Percentiles rank a stretch among this genome's conserved stretches.
phyloP scores from a whole-genome alignment of 805 yeast species.

The Brettanomyces naardenensis region DNA sequence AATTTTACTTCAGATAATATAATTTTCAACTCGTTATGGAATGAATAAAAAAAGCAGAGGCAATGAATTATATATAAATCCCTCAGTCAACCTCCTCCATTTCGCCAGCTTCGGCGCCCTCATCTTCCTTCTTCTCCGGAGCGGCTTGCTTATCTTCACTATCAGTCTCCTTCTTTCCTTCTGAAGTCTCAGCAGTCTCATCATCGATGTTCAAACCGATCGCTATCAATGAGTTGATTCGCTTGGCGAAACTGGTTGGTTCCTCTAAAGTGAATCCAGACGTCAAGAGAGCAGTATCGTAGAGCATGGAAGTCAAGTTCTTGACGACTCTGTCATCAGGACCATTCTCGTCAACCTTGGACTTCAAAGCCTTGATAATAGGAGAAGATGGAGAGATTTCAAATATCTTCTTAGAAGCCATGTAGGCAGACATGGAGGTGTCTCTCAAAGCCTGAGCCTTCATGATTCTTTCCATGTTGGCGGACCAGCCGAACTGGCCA shows the following conservation, averaged over 20 bases:
- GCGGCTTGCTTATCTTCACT: conserved; percentile 35
- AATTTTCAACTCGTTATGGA: background rate
- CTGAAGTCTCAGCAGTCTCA: conserved; percentile 51
- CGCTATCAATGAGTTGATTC: conserved; percentile 97
- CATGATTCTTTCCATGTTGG: conserved; percentile 99
- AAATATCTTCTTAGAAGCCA: conserved; percentile 98
- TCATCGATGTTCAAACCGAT: conserved; percentile 93
- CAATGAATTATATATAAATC: background rate
- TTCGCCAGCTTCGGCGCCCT: conserved; percentile 44
- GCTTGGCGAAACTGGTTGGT: conserved; percentile 93
- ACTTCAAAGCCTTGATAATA: conserved; percentile 90
- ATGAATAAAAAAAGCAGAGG: background rate
- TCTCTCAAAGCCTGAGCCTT: conserved; percentile 99
- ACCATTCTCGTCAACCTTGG: conserved; percentile 95
- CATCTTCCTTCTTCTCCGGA: conserved; percentile 42
- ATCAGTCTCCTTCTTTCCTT: conserved; percentile 25
- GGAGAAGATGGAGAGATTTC: conserved; percentile 97
- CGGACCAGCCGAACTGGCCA: conserved; percentile 99
- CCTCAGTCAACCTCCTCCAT: conserved; percentile 97
- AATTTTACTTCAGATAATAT: too few relatives aligned
- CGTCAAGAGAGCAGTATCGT: conserved; percentile 96
- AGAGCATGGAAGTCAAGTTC: conserved; percentile 92
- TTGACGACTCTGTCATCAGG: conserved; percentile 97
- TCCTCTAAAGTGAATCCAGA: conserved; percentile 99
- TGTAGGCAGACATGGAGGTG: conserved; percentile 97